Evolutionary conservation across 805 yeast species (phyloP), one percentile per base, ranked within the genome.

Genomic region (Schwanniomyces polymorphus): DNA sequence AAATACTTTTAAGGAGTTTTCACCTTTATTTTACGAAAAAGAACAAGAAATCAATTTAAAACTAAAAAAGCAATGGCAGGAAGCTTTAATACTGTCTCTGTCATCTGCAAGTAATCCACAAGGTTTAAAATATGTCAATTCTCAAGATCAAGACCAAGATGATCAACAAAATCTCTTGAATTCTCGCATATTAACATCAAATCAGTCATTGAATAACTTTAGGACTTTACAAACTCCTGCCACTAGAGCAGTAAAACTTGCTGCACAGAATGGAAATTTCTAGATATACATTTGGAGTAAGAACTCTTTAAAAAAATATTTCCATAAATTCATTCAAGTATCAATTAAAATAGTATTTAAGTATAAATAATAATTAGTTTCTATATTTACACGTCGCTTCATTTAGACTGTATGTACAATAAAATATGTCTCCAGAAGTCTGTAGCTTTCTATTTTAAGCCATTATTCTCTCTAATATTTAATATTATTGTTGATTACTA

Each of bases 31-130:
- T 50, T 60, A 64, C 31, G 69, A 69, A 35, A 57, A 59, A 43
- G 70, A 68, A 42, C 58, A 56, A 28, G 73, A 68, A 41, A 54
- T 63, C 14, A 47, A 46, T 14, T 41, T 47, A 14, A 51, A 53
- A 14, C 48, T 74, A 45, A 64, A 63, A 43, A 58, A 58, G 44
- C 45, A 72, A 28, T 74, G 78, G 78, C 75, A 67, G 47, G 75
- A 70, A 6, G 76, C 76, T 4, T 55, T 65, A 40, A 48, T 64
- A 12, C 51, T 55, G 21, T 49, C 61, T 2, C 55, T 52, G 46
- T 51, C 59, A 14, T 42, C 40, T 11, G 28, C 50, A 17, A 28
- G 44, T 17, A 14, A 49, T 3, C 18, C 54, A 43, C 27, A 27
- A 9, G 44, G 37, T 12, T 26, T 26, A 10, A 38, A 33, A 11